Evolutionary conservation across 1,139 yeast genomes (phyloP), one percentile per base, ranked within the genome.

Genomic region (Magnusiomyces clavatus): DNA sequence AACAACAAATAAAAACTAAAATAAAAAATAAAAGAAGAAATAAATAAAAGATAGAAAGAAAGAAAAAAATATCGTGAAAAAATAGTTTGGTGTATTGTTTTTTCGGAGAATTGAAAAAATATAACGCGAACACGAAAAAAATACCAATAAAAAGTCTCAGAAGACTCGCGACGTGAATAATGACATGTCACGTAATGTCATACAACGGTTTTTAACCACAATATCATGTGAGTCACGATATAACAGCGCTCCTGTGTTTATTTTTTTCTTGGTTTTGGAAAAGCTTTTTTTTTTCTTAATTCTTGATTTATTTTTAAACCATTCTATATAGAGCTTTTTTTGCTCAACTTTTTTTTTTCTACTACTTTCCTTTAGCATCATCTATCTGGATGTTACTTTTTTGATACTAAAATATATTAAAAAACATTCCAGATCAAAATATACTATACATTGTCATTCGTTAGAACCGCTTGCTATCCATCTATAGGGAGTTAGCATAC

Each of bases 1-100:
- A 14, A 39, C 37, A 36, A 14, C 45, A 17, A 17, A 40, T 39
- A 50, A 37, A 34, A 36, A 47, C 24, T 36, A 31, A 34, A 43
- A 12, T 13, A 38, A 39, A 43, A 20, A 31, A 40, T 29, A 13
- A 24, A 40, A 17, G 41, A 24, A 48, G 44, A 31, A 42, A 24
- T 12, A 10, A 11, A n/a, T n/a, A 46, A 20, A 24, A 49, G 35
- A 40, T n/a, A 12, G 14, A 38, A 16, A 17, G 2, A 36, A 29
- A 10, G 12, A n/a, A 12, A 10, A 16, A 39, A 12, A 24, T 24
- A 24, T 24, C 31, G 31, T 12, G 13, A n/a, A 39, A 12, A 39
- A 13, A 8, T n/a, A n/a, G 10, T 14, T 12, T 20, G 4, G 5
- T 39, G 19, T 16, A 39, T 8, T 16, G 3, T 16, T n/a, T n/a